Conservation (phyloP, 805 yeast species). For the Barnettozyma wickerhamii region DNA sequence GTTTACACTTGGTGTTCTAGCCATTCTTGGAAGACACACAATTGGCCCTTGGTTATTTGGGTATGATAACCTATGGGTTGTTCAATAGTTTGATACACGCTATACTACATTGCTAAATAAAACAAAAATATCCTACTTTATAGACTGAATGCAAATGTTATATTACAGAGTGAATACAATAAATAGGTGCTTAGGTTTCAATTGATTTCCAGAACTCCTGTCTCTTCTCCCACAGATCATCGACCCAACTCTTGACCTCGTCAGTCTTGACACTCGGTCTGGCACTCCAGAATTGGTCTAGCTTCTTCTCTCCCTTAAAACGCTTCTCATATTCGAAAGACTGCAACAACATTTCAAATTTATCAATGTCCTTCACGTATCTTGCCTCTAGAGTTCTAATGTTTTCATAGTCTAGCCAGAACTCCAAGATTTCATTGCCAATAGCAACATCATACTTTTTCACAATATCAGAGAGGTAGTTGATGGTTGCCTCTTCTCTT, state of each 20-base stretch:
- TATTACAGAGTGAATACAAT: background rate
- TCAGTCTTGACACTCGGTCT: constrained; percentile 58
- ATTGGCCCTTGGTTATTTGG: constrained; percentile 86
- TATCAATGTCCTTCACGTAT: constrained; percentile 91
- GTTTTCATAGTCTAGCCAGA: constrained; percentile 89
- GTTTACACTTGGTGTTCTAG: constrained; percentile 57
- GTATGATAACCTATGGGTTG: constrained; percentile 65
- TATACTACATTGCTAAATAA: background rate
- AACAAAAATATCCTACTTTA: background rate
- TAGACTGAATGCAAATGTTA: constrained; percentile 6
- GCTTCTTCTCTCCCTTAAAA: constrained; percentile 49
- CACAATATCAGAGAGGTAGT: constrained; percentile 57
- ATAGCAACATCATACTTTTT: constrained; percentile 59
- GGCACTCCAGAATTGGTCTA: constrained; percentile 68
- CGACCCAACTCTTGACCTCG: constrained; percentile 68
- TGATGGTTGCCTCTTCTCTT: constrained; percentile 71
- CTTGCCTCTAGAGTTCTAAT: constrained; percentile 77
- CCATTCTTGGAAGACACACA: constrained; percentile 73
- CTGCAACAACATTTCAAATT: constrained; percentile 79
- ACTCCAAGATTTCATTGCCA: constrained; percentile 58
- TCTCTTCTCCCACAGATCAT: constrained; percentile 49
- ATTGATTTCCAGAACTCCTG: constrained; percentile 33
- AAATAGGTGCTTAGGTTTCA: background rate
- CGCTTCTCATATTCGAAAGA: constrained; percentile 80
- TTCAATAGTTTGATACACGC: constrained; percentile 14